phyloP scores from a whole-genome alignment of 2,329 filamentous ascomycete genomes.

The Fusarium nodosum region DNA sequence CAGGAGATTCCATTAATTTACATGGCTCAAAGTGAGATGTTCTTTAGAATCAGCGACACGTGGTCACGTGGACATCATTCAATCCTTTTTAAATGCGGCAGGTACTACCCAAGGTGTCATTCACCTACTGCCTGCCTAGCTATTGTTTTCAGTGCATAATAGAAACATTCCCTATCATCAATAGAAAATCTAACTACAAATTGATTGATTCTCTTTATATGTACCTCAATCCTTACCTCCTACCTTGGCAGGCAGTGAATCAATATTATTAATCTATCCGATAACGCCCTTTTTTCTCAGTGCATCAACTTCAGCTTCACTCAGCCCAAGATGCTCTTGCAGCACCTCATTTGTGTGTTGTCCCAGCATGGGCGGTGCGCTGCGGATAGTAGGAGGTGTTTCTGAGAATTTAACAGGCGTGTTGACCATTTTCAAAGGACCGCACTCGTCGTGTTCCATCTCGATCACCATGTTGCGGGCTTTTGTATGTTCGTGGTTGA shows the following conservation, averaged over 20 bases:
- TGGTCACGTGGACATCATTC: conserved; percentile 33
- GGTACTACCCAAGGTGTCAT: neutral
- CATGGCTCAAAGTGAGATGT: conserved; percentile 34
- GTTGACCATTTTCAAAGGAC: conserved; percentile 89
- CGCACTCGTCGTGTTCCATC: conserved; percentile 85
- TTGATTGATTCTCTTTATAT: conserved; percentile 1
- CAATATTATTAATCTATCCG: conserved; percentile 55
- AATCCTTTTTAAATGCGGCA: neutral
- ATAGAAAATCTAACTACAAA: neutral
- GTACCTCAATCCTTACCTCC: neutral
- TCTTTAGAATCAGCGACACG: conserved; percentile 26
- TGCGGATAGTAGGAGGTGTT: conserved; percentile 80
- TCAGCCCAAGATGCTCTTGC: conserved; percentile 71
- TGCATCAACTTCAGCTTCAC: conserved; percentile 68
- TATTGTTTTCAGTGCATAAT: conserved; percentile 3
- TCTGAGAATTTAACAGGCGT: conserved; percentile 95
- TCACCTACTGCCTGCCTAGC: neutral
- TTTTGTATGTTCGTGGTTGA: conserved; percentile 86
- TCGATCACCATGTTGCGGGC: conserved; percentile 92
- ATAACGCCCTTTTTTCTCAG: conserved; percentile 78
- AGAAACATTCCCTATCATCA: neutral
- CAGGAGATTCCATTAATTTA: conserved; percentile 10
- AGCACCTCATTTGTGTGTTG: conserved; percentile 89
- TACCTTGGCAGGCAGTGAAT: neutral
- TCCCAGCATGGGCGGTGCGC: conserved; percentile 85